Conservation (phyloP, 768 basidiomycete species). For the Rhizopogon sp. region DNA sequence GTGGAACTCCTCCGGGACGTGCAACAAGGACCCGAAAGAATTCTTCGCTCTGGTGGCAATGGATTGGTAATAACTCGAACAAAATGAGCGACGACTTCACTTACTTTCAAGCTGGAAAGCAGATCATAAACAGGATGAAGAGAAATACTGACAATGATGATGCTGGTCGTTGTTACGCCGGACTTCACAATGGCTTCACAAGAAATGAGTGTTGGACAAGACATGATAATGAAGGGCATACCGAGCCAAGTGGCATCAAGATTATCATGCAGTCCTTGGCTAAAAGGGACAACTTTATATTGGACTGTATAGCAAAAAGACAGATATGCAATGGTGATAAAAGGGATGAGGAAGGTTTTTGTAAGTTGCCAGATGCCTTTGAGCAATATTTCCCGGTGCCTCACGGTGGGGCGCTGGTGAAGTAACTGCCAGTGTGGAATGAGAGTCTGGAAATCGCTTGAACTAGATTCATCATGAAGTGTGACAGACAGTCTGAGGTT, state of each 20-base stretch:
- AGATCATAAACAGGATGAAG: slow-evolving; percentile 17
- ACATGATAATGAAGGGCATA: neutral
- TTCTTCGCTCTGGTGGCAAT: slow-evolving; percentile 17
- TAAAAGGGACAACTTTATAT: slow-evolving; percentile 17
- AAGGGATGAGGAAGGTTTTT: slow-evolving; percentile 5
- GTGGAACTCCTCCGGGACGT: neutral
- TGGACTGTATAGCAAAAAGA: slow-evolving; percentile 17
- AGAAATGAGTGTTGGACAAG: neutral
- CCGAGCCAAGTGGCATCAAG: slow-evolving; percentile 10
- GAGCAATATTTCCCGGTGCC: neutral
- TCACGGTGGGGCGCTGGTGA: neutral
- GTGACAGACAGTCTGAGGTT: neutral
- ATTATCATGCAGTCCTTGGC: slow-evolving; percentile 14
- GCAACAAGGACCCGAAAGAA: slow-evolving; percentile 20
- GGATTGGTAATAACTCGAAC: neutral
- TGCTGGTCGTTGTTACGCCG: slow-evolving; percentile 23
- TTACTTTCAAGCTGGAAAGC: slow-evolving; percentile 14
- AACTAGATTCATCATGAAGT: neutral
- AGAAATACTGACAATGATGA: slow-evolving; percentile 22
- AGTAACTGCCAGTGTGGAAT: neutral
- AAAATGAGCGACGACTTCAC: neutral
- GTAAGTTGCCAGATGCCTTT: neutral
- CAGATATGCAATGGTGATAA: slow-evolving; percentile 7
- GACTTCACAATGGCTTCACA: slow-evolving; percentile 22
- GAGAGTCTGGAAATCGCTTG: neutral